Percentiles rank a stretch among this genome's conserved stretches.
Conservation (phyloP, 495 filamentous ascomycete genomes). For the Clohesyomyces aquaticus region DNA sequence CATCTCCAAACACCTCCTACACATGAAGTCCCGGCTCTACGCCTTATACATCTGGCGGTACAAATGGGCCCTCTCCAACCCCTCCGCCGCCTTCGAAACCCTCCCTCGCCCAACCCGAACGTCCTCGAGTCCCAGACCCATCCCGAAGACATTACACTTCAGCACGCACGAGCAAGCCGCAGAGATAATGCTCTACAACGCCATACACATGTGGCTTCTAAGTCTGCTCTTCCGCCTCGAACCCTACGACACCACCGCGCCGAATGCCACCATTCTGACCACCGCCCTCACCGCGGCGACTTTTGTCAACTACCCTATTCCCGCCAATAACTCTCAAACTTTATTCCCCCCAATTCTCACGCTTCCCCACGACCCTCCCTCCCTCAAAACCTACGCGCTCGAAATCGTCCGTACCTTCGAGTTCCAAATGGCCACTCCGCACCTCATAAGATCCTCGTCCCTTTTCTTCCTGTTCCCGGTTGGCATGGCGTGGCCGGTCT, state of each 20-base stretch:
- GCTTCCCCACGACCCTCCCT: slow-evolving; percentile 4
- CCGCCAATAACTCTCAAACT: background rate
- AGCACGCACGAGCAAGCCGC: slow-evolving; percentile 5
- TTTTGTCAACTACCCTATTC: background rate
- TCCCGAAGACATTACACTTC: slow-evolving; percentile 13
- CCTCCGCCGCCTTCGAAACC: slow-evolving; percentile 18
- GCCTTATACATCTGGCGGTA: slow-evolving; percentile 23
- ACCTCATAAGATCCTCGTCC: background rate
- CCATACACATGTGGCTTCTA: slow-evolving; percentile 26
- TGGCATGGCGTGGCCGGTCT: slow-evolving; percentile 23
- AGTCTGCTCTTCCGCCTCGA: slow-evolving; percentile 9
- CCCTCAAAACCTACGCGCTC: slow-evolving; percentile 23
- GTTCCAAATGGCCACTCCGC: slow-evolving; percentile 11
- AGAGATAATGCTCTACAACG: slow-evolving; percentile 32
- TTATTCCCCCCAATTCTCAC: background rate
- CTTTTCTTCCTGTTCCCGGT: slow-evolving; percentile 31
- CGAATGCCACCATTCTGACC: background rate
- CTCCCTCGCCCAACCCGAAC: background rate
- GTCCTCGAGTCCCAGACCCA: background rate
- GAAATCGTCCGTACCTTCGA: slow-evolving; percentile 31
- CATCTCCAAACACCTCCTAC: slow-evolving; percentile 1
- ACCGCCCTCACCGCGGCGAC: background rate
- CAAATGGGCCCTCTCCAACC: slow-evolving; percentile 13
- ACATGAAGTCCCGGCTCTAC: slow-evolving; percentile 9
- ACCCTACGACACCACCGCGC: background rate